A percentile compares a stretch with the other conserved stretches of the same genome.
Conservation (phyloP, 2,329 filamentous ascomycete species). For the Curvularia spicifera region DNA sequence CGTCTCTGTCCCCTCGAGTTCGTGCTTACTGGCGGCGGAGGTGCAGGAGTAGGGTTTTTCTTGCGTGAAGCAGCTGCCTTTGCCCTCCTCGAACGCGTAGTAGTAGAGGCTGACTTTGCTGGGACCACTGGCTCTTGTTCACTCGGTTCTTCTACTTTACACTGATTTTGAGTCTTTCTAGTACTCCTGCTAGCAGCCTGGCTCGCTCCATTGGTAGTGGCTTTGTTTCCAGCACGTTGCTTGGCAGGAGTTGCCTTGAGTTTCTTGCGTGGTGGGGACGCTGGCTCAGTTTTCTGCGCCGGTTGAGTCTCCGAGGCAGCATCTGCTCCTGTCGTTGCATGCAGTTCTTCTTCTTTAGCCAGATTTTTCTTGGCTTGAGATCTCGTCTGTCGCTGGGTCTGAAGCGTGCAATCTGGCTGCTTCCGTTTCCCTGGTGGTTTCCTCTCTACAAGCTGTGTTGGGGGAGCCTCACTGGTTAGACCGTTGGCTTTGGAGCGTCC, state of each 20-base stretch:
- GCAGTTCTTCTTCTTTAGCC: conserved; percentile 2
- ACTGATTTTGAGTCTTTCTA: not conserved
- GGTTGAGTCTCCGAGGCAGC: not conserved
- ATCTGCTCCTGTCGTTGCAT: not conserved
- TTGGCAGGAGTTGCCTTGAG: not conserved
- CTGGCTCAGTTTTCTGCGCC: conserved; percentile 36
- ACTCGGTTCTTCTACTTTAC: not conserved
- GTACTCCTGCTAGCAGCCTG: not conserved
- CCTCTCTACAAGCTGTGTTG: conserved; percentile 14
- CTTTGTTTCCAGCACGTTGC: not conserved
- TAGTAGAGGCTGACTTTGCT: conserved; percentile 2
- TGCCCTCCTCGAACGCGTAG: not conserved
- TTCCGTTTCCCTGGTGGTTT: conserved; percentile 14
- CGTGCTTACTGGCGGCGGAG: not conserved
- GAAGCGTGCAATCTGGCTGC: conserved; percentile 1
- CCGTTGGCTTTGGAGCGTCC: not conserved
- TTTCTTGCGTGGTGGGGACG: conserved; percentile 10
- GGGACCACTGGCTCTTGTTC: not conserved
- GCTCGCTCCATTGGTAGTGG: not conserved
- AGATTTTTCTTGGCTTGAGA: conserved; percentile 18
- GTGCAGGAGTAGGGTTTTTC: not conserved
- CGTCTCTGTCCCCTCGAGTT: not conserved
- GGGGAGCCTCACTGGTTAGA: not conserved
- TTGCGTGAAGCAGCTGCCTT: not conserved
- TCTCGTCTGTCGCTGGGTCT: conserved; percentile 14